These are phyloP conservation scores for Magnolia sinica DNA, from an alignment of 164 flowering plant species.

Conservation along the genomic window DNA sequence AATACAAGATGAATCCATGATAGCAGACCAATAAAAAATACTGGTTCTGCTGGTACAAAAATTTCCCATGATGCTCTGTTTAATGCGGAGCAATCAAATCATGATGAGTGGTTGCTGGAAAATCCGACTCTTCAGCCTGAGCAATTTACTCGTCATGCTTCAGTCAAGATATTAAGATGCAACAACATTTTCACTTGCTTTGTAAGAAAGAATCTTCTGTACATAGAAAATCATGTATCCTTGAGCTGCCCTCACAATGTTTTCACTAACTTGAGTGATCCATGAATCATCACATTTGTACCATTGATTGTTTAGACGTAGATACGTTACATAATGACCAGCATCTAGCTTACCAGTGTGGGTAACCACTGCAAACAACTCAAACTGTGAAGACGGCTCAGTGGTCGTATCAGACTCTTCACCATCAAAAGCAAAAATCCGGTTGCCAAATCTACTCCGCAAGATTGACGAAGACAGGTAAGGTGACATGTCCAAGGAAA, in stretches of 20 bases:
- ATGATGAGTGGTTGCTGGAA: slow-evolving; percentile 4
- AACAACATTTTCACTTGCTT: slow-evolving; percentile 52
- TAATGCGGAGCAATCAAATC: background rate
- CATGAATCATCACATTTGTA: slow-evolving; percentile 95
- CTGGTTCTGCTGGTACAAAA: slow-evolving; percentile 19
- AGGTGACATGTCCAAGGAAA: slow-evolving; percentile 82
- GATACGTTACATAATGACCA: slow-evolving; percentile 81
- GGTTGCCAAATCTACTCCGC: slow-evolving; percentile 70
- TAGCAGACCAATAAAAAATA: slow-evolving; percentile 8
- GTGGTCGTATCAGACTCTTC: slow-evolving; percentile 48
- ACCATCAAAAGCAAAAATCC: slow-evolving; percentile 63
- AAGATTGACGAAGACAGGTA: slow-evolving; percentile 85
- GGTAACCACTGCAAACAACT: slow-evolving; percentile 86
- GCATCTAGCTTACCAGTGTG: slow-evolving; percentile 81
- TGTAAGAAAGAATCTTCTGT: slow-evolving; percentile 62
- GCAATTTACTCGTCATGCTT: slow-evolving; percentile 3
- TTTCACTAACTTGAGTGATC: slow-evolving; percentile 73
- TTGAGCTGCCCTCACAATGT: slow-evolving; percentile 69
- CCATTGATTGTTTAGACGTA: slow-evolving; percentile 73
- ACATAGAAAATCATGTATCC: slow-evolving; percentile 89
- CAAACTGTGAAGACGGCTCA: slow-evolving; percentile 70
- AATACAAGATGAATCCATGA: slow-evolving; percentile 4
- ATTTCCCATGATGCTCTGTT: slow-evolving; percentile 8
- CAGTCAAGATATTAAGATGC: slow-evolving; percentile 18
- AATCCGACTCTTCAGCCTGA: background rate